Conservation (phyloP, 352 stramenopile genomes). For the Pythium sukuiense region DNA sequence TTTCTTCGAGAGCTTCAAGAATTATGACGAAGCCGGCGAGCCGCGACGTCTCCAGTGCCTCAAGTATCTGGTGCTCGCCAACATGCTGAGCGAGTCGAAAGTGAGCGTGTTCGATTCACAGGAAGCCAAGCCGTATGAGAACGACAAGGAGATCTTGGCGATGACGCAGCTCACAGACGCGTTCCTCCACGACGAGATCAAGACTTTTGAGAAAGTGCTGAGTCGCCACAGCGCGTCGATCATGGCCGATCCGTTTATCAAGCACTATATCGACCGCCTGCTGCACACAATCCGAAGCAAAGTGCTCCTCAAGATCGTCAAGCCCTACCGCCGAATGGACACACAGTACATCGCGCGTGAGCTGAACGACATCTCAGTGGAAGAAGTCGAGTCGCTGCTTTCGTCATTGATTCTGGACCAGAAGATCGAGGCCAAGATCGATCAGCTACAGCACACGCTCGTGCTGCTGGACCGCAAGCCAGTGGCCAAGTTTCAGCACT, state of each 20-base stretch:
- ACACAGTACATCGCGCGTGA: conserved; percentile 90
- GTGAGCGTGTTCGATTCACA: conserved; percentile 96
- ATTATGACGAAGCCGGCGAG: conserved; percentile 96
- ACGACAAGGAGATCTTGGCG: conserved; percentile 94
- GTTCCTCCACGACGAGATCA: conserved; percentile 95
- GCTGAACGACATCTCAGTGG: conserved; percentile 90
- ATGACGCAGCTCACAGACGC: conserved; percentile 96
- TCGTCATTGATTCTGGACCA: conserved; percentile 92
- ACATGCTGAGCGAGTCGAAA: conserved; percentile 93
- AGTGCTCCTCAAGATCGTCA: conserved; percentile 93
- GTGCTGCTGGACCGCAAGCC: conserved; percentile 67
- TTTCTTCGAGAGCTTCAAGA: conserved; percentile 97
- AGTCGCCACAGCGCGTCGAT: conserved; percentile 83
- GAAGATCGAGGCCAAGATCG: conserved; percentile 91
- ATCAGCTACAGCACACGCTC: conserved; percentile 86
- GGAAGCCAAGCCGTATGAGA: conserved; percentile 91
- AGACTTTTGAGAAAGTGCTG: conserved; percentile 93
- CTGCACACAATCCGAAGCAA: conserved; percentile 94
- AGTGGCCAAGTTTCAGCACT: conserved; percentile 71
- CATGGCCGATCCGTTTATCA: conserved; percentile 95
- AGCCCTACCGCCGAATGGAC: conserved; percentile 93
- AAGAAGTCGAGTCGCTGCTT: conserved; percentile 92
- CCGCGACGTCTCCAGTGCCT: conserved; percentile 89
- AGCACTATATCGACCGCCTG: conserved; percentile 93
- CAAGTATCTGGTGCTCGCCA: conserved; percentile 95